Conservation (phyloP, 78 protist genomes). For the Speleostelium caveatum region DNA sequence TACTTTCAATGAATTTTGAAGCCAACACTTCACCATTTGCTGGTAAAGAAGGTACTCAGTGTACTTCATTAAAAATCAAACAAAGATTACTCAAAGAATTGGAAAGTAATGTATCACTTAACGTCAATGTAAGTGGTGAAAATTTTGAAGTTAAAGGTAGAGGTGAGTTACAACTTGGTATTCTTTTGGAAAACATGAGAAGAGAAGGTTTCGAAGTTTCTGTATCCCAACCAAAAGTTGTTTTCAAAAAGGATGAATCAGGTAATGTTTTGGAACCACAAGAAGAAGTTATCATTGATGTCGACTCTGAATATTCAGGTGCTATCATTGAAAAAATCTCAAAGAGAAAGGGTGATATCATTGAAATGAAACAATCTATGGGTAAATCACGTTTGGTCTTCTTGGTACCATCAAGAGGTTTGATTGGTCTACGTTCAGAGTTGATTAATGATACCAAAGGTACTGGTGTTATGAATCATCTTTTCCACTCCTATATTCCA, state of each 20-base stretch:
- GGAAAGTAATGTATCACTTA: slow-evolving; percentile 90
- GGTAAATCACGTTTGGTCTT: slow-evolving; percentile 80
- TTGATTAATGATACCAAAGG: slow-evolving; percentile 88
- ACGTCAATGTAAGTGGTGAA: slow-evolving; percentile 61
- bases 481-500: slow-evolving; percentile 82
- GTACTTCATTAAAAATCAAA: slow-evolving; percentile 73
- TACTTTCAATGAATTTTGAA: slow-evolving; percentile 84
- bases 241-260: slow-evolving; percentile 37
- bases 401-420: slow-evolving; percentile 85
- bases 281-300: slow-evolving; percentile 86
- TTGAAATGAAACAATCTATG: slow-evolving; percentile 43
- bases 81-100: slow-evolving; percentile 86
- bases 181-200: slow-evolving; percentile 94
- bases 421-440: slow-evolving; percentile 83
- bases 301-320: slow-evolving; percentile 83
- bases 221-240: slow-evolving; percentile 83
- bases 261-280: slow-evolving; percentile 49
- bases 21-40: slow-evolving; percentile 89
- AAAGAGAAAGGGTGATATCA: slow-evolving; percentile 73
- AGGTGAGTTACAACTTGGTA: slow-evolving; percentile 95
- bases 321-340: slow-evolving; percentile 77
- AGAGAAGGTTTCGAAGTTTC: slow-evolving; percentile 94
- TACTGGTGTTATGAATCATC: slow-evolving; percentile 83
- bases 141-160: slow-evolving; percentile 88
- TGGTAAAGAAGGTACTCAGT: slow-evolving; percentile 88